These are phyloP conservation scores for Psilocybe subaeruginosa DNA, from an alignment of 768 basidiomycete genomes.

Conservation along the genomic window DNA sequence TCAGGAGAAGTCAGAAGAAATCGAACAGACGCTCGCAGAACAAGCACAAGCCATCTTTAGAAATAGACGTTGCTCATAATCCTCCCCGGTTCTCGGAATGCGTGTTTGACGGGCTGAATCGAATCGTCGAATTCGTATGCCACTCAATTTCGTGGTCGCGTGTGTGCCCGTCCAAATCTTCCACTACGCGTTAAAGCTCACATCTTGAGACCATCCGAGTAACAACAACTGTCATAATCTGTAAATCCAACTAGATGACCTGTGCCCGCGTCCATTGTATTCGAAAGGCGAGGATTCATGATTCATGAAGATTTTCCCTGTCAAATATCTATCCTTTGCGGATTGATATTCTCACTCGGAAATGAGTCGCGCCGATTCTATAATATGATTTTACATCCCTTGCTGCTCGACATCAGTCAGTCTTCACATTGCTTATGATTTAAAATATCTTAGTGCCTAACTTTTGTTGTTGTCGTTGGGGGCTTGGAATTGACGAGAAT, in stretches of 20 bases:
- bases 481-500: neutral
- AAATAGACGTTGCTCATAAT: constrained; percentile 15
- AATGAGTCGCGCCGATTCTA: neutral
- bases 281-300: neutral
- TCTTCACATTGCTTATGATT: neutral
- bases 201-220: neutral
- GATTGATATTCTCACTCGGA: neutral
- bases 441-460: too few relatives aligned
- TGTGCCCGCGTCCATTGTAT: neutral
- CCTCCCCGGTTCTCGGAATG: constrained; percentile 1
- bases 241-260: too few relatives aligned
- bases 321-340: neutral
- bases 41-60: constrained; percentile 39
- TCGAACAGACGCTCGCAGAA: constrained; percentile 42
- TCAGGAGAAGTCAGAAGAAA: constrained; percentile 37
- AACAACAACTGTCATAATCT: too few relatives aligned
- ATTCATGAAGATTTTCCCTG: neutral
- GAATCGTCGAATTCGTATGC: neutral
- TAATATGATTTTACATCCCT: neutral
- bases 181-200: neutral
- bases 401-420: neutral
- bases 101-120: neutral
- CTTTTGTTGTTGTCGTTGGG: too few relatives aligned
- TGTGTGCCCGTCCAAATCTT: neutral
- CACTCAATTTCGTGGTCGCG: too few relatives aligned